phyloP scores from a whole-genome alignment of 1,284 basidiomycete species.

The Sparassis latifolia region DNA sequence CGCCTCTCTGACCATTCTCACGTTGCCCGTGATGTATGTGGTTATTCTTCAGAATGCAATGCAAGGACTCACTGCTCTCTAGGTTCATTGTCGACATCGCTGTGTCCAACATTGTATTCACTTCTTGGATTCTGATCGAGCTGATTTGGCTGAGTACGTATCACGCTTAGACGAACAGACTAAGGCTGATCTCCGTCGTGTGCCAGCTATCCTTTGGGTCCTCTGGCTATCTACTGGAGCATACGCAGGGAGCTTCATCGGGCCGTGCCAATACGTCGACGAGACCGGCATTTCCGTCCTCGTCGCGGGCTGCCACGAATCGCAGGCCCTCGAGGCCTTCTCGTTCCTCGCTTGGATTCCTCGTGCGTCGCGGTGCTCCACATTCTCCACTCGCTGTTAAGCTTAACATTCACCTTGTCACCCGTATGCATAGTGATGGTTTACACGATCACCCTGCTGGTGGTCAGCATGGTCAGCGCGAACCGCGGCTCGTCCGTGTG shows the following conservation, averaged over 20 bases:
- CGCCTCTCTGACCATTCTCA: constrained; percentile 16
- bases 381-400: too few relatives aligned
- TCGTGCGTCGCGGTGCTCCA: too few relatives aligned
- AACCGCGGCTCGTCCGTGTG: not conserved
- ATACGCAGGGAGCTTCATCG: constrained; percentile 4
- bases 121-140: constrained; percentile 23
- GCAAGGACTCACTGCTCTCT: not conserved
- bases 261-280: not conserved
- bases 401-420: too few relatives aligned
- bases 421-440: not conserved
- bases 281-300: not conserved
- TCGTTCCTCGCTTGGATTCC: constrained; percentile 14
- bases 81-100: constrained; percentile 20
- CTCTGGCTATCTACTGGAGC: constrained; percentile 16
- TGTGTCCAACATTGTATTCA: constrained; percentile 15
- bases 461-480: not conserved
- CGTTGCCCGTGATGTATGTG: constrained; percentile 18
- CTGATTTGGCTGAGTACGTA: constrained; percentile 21
- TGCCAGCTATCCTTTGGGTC: constrained; percentile 14
- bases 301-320: constrained; percentile 13
- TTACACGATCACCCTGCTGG: not conserved
- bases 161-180: not conserved
- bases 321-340: constrained; percentile 13
- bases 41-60: not conserved
- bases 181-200: not conserved